These are phyloP conservation scores for Rickenella mellea DNA, from an alignment of 768 basidiomycete species.

Conservation along the genomic window DNA sequence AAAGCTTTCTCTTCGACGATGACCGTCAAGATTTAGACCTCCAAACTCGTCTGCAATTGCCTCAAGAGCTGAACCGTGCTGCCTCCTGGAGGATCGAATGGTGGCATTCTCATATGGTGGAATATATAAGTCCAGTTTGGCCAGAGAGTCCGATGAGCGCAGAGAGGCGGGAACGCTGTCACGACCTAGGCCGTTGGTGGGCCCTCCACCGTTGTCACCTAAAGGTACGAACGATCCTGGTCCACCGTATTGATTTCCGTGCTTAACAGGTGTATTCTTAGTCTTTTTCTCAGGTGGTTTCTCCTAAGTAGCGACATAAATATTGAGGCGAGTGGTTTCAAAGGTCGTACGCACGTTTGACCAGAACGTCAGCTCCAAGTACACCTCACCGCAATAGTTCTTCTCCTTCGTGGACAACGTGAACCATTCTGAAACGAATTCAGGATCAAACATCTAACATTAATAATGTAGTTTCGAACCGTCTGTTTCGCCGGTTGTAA, in stretches of 20 bases:
- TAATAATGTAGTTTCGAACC: constrained; percentile 40
- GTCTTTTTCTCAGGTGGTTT: constrained; percentile 67
- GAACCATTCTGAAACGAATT: constrained; percentile 78
- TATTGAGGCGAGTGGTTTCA: background rate
- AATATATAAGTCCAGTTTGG: constrained; percentile 58
- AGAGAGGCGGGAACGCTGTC: constrained; percentile 40
- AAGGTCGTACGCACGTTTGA: constrained; percentile 57
- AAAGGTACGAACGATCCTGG: constrained; percentile 64
- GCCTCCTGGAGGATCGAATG: constrained; percentile 10
- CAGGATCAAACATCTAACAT: constrained; percentile 8
- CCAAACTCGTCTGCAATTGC: constrained; percentile 54
- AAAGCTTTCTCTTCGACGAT: constrained; percentile 45
- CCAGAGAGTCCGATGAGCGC: constrained; percentile 50
- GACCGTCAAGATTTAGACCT: constrained; percentile 46
- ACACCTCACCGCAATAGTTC: constrained; percentile 92
- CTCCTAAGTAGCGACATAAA: constrained; percentile 37
- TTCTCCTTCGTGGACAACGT: constrained; percentile 82
- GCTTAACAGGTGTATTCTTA: constrained; percentile 37
- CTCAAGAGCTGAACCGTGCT: constrained; percentile 34
- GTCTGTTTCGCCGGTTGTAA: constrained; percentile 95
- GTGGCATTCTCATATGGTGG: constrained; percentile 60
- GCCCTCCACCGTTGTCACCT: constrained; percentile 20
- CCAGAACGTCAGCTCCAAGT: constrained; percentile 95
- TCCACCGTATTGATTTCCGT: constrained; percentile 62
- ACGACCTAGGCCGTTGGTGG: constrained; percentile 17